Conservation (phyloP, 192 early-diverging fungal species). For the Coemansia sp. region DNA sequence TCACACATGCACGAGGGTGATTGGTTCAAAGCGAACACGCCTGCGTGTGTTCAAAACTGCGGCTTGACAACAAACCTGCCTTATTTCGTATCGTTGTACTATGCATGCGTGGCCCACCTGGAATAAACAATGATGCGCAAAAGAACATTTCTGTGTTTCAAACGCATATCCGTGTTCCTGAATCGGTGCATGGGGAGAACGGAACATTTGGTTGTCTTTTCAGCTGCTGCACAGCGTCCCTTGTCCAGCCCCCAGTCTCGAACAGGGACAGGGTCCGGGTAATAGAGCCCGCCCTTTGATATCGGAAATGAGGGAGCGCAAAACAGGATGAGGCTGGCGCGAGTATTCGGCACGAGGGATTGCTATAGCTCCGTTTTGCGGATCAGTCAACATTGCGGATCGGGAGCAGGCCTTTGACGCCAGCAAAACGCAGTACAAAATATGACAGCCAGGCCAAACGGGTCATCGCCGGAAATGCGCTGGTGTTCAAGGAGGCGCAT, state of each 20-base stretch:
- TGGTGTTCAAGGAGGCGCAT: conserved; percentile 10
- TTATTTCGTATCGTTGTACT: too few relatives aligned
- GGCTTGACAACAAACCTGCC: too few relatives aligned
- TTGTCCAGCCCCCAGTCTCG: too few relatives aligned
- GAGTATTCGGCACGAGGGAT: not conserved
- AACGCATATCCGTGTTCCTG: not conserved
- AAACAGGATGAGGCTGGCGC: too few relatives aligned
- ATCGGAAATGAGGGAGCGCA: too few relatives aligned
- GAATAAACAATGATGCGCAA: conserved; percentile 7
- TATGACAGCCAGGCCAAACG: not conserved
- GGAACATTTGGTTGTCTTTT: not conserved
- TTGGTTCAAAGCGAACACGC: not conserved
- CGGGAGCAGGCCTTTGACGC: not conserved
- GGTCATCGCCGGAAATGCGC: not conserved
- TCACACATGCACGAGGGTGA: not conserved
- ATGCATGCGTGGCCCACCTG: not conserved
- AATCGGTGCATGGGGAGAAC: not conserved
- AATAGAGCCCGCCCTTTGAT: too few relatives aligned
- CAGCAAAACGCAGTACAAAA: not conserved
- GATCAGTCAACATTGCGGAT: conserved; percentile 2
- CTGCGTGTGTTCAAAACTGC: not conserved
- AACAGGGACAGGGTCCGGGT: too few relatives aligned
- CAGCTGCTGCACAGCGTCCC: too few relatives aligned
- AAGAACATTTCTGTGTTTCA: not conserved
- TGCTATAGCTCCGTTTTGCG: not conserved